Evolutionary conservation across 495 filamentous ascomycete genomes (phyloP), one percentile per base, ranked within the genome.

Genomic region (Pseudevernia furfuracea): DNA sequence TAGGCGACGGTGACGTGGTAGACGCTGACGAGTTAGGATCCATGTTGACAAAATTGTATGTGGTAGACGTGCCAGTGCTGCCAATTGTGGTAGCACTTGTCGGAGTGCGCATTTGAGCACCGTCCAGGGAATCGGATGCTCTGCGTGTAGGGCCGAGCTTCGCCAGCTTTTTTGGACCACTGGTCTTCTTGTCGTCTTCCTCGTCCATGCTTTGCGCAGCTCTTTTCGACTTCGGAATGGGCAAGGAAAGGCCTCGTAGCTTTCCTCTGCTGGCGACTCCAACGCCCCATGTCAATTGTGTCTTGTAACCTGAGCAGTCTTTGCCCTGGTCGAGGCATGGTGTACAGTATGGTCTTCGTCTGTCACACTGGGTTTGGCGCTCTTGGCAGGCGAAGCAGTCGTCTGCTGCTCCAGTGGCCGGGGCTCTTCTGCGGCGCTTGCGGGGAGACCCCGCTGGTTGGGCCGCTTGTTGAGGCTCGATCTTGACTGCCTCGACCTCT

Each of bases 241-340:
- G 94, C 30, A 95, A 78, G 52, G 92, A 89, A 64, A 96, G 75
- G 21, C 94, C 94, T 59, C 94, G 84, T 63, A 98, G 84, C 79
- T 98, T 98, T 65, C 94, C 94, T 68, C 94, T 86, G 73, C 93
- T 97, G 46, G 94, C 94, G 67, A 98, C 94, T 32, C 94, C 94
- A 43, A 98, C 89, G 17, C 93, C 94, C 94, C 94, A 98, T 43
- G 94, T 98, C 78, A 98, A 83, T 57, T 92, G 90, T 28, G 94
- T 97, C 77, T 95, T 94, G 80, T 98, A 98, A 66, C 94, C 94
- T 52, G 90, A 91, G 79, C 94, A 98, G 74, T 96, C 91, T 72
- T 90, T 93, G 62, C 91, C 90, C 64, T 87, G 78, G 62, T 96
- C 92, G 58, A 98, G 82, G 76, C 94, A 98, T 74, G 91, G 92